Conservation (phyloP, 495 filamentous ascomycete genomes). For the Aspergillus egyptiacus region DNA sequence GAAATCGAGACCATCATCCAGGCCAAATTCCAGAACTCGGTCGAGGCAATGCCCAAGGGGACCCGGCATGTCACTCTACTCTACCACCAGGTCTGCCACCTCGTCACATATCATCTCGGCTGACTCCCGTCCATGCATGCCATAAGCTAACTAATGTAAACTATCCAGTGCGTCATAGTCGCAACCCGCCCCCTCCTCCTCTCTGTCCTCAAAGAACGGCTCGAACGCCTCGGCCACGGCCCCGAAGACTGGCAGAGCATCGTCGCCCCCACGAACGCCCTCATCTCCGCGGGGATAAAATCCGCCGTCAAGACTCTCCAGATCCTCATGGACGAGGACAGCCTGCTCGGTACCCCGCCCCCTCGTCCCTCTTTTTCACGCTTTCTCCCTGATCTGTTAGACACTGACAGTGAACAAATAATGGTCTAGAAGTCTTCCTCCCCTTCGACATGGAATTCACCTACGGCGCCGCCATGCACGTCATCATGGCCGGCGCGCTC, state of each 20-base stretch:
- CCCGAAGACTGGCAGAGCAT: constrained; percentile 28
- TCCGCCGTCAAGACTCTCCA: constrained; percentile 33
- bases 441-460: constrained; percentile 36
- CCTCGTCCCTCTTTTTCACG: neutral
- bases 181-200: constrained; percentile 35
- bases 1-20: constrained; percentile 30
- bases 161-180: constrained; percentile 32
- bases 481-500: constrained; percentile 27
- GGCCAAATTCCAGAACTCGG: constrained; percentile 19
- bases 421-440: constrained; percentile 37
- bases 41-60: constrained; percentile 28
- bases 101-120: too few relatives aligned
- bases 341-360: constrained; percentile 26
- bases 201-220: constrained; percentile 28
- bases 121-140: neutral
- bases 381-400: neutral
- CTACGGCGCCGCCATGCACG: constrained; percentile 30
- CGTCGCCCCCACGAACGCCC: constrained; percentile 21
- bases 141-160: too few relatives aligned
- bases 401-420: neutral
- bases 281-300: constrained; percentile 33
- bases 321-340: constrained; percentile 28
- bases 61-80: constrained; percentile 31
- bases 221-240: constrained; percentile 21
- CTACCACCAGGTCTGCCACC: constrained; percentile 31